These are phyloP conservation scores for Vigna nakashimae DNA, from an alignment of 306 rosid genomes.

Conservation along the genomic window DNA sequence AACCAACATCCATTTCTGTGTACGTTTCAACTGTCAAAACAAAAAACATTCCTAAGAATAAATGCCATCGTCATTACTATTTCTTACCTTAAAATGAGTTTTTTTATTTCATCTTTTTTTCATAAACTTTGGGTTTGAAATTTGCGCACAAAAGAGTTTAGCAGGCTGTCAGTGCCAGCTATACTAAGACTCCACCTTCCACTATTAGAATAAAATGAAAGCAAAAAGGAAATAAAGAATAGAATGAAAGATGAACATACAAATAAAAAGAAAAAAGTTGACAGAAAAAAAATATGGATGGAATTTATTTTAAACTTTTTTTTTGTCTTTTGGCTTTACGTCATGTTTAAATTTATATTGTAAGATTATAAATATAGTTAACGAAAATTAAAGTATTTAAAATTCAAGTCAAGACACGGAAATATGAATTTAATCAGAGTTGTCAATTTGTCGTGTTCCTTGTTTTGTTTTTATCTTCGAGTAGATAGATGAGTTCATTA, in stretches of 20 bases:
- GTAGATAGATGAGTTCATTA: neutral
- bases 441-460: neutral
- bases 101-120: no score
- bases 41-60: no score
- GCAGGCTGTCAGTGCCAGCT: constrained; percentile 29
- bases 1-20: no score
- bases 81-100: no score
- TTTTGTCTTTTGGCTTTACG: neutral
- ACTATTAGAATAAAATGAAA: constrained; percentile 8
- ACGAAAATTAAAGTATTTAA: neutral
- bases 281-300: neutral
- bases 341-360: neutral
- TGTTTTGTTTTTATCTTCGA: neutral
- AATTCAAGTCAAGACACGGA: neutral
- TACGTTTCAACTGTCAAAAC: no score
- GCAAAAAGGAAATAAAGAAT: neutral
- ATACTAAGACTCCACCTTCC: constrained; percentile 25
- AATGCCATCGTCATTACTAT: no score
- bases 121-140: neutral
- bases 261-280: neutral
- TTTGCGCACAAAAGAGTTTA: neutral
- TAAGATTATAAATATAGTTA: neutral
- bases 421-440: neutral
- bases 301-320: neutral
- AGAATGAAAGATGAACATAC: neutral